Percentiles rank a stretch among this genome's conserved stretches.
These are phyloP conservation scores for Xylariaceae sp. DNA, from an alignment of 2,329 filamentous ascomycete species.

Conservation along the genomic window DNA sequence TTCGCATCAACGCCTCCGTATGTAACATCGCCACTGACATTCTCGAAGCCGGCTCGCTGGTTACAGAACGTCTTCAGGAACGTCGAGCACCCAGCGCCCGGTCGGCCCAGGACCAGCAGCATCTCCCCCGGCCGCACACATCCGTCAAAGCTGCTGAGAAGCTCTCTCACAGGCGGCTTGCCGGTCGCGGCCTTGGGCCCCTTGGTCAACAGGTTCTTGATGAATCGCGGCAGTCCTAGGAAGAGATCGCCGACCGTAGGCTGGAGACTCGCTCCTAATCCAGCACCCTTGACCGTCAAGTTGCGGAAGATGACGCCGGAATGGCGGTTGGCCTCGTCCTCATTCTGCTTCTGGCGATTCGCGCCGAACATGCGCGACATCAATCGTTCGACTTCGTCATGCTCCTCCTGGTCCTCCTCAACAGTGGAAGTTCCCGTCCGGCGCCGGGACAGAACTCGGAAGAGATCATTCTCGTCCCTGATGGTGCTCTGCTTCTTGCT, in stretches of 20 bases:
- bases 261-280: conserved; percentile 55
- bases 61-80: conserved; percentile 61
- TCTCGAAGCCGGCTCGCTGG: conserved; percentile 59
- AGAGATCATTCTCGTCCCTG: conserved; percentile 47
- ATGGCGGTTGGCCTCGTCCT: conserved; percentile 67
- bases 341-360: conserved; percentile 58
- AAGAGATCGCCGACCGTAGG: conserved; percentile 37
- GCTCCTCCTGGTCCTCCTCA: conserved; percentile 28
- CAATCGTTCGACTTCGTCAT: conserved; percentile 54
- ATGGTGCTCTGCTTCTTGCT: conserved; percentile 19
- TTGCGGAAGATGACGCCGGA: conserved; percentile 66
- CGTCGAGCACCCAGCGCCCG: conserved; percentile 48
- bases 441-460: conserved; percentile 43
- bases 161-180: conserved; percentile 30
- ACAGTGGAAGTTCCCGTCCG: conserved; percentile 34
- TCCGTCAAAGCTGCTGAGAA: conserved; percentile 49
- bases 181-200: conserved; percentile 29
- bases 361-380: conserved; percentile 70
- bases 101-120: conserved; percentile 38
- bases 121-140: conserved; percentile 40
- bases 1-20: conserved; percentile 49
- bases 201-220: conserved; percentile 14
- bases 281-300: conserved; percentile 66
- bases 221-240: conserved; percentile 9
- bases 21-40: conserved; percentile 60